A percentile compares a stretch with the other conserved stretches of the same genome.
phyloP scores from a whole-genome alignment of 257 asterid species.

The Ehretia macrophylla region DNA sequence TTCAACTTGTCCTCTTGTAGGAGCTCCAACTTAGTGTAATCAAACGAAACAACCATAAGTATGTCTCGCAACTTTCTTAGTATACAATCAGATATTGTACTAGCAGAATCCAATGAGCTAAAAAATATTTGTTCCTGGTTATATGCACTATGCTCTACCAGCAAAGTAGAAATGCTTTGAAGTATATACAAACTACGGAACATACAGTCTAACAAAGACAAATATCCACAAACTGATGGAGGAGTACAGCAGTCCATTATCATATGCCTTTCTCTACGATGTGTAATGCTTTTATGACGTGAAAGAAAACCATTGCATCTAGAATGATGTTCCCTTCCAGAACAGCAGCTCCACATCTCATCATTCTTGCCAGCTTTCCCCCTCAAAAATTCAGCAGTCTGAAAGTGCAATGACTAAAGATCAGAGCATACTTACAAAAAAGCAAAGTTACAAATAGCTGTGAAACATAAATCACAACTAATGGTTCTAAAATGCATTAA shows the following conservation, averaged over 20 bases:
- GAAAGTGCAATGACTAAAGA: slow-evolving; percentile 29
- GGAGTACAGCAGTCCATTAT: slow-evolving; percentile 22
- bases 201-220: slow-evolving; percentile 38
- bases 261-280: slow-evolving; percentile 28
- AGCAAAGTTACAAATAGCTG: background rate
- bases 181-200: slow-evolving; percentile 64
- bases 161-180: slow-evolving; percentile 55
- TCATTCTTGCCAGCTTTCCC: slow-evolving; percentile 38
- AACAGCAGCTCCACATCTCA: slow-evolving; percentile 35
- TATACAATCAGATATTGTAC: slow-evolving; percentile 65
- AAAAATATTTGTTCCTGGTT: slow-evolving; percentile 57
- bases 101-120: slow-evolving; percentile 72
- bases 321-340: slow-evolving; percentile 23
- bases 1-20: slow-evolving; percentile 58
- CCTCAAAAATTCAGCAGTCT: slow-evolving; percentile 56
- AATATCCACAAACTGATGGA: slow-evolving; percentile 32
- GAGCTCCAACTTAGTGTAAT: slow-evolving; percentile 86
- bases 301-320: slow-evolving; percentile 32
- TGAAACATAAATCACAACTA: too few species aligned
- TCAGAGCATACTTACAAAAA: slow-evolving; percentile 16
- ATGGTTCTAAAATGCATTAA: too few species aligned
- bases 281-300: slow-evolving; percentile 23
- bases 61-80: slow-evolving; percentile 72
- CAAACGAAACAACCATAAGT: slow-evolving; percentile 81
- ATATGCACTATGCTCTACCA: slow-evolving; percentile 40